Base-by-base conservation (phyloP, 495 filamentous ascomycete species). In the Podospora pseudocomata region DNA sequence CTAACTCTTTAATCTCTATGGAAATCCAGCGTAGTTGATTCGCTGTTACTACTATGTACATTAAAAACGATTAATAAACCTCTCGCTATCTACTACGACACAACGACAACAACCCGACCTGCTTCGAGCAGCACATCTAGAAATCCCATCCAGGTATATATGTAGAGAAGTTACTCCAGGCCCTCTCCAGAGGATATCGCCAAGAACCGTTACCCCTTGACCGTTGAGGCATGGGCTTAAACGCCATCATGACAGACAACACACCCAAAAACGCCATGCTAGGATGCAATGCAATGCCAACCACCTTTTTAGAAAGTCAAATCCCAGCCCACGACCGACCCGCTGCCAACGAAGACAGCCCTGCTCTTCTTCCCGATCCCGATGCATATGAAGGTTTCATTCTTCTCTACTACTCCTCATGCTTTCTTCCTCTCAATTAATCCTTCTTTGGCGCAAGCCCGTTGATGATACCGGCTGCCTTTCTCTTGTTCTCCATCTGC, bases 401-500 rank as follows among this genome's bases (percentile, higher is more conserved):
- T 61, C 65, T 61, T 23, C 65, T 65, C 67, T 54, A 18, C 58
- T 32, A 20, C 68, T 62, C 28, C 65, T 67, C 28, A 20, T 18
- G 27, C 19, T 26, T 18, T 5, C 20, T 1, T 16, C 32, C 18
- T 32, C 63, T 5, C 20, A 11, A 32, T 54, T 60, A 60, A 13
- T 58, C 57, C 58, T 19, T 64, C 63, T 57, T 34, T 44, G 27
- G 34, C 18, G 49, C 20, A 28, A 30, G 32, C 19, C 64, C 67
- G 34, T 69, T 68, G 16, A 73, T 66, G 0, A 64, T 67, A 0
- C 72, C 77, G 59, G 77, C 77, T 3, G 65, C 64, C 16, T 60
- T 70, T 75, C 63, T 69, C 67, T 77, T 72, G 68, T 83, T 84
- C 68, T 80, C 81, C 27, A 75, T 60, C 74, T 82, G 81, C 75